Conservation (phyloP, 495 filamentous ascomycete species). For the Trichoderma orchidacearum region DNA sequence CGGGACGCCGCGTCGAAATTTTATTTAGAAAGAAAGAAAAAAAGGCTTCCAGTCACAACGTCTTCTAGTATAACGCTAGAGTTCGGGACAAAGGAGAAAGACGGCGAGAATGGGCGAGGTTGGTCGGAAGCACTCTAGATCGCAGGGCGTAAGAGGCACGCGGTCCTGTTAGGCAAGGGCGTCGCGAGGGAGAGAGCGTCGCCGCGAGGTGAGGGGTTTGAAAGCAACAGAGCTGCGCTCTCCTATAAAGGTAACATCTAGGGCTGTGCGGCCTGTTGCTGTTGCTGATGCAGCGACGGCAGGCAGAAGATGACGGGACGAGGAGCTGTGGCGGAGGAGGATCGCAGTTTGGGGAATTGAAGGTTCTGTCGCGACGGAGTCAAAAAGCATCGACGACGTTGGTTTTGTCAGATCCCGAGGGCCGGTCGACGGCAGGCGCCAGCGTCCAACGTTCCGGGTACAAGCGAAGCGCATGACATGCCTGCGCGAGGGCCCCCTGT, state of each 20-base stretch:
- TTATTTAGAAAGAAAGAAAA: background rate
- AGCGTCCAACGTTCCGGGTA: background rate
- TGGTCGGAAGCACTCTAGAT: no score
- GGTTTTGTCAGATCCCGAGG: background rate
- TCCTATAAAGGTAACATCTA: background rate
- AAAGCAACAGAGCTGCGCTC: background rate
- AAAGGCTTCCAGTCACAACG: background rate
- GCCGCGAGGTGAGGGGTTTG: background rate
- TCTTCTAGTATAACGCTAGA: background rate
- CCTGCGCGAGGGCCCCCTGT: background rate
- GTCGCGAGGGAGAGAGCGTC: background rate
- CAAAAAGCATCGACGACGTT: background rate
- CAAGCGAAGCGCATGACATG: slow-evolving; percentile 1
- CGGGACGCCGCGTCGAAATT: background rate
- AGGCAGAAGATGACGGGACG: background rate
- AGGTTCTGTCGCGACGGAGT: background rate
- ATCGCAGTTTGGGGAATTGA: background rate
- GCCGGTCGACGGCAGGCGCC: background rate
- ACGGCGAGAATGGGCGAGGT: no score
- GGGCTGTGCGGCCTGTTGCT: background rate
- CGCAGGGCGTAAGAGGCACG: no score
- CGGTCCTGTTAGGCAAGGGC: background rate
- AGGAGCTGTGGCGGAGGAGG: background rate
- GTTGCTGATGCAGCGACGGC: background rate
- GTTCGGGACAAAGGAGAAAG: slow-evolving; percentile 4